Evolutionary conservation across 2,329 filamentous ascomycete species (phyloP).

Genomic region (Fusarium coffeatum): DNA sequence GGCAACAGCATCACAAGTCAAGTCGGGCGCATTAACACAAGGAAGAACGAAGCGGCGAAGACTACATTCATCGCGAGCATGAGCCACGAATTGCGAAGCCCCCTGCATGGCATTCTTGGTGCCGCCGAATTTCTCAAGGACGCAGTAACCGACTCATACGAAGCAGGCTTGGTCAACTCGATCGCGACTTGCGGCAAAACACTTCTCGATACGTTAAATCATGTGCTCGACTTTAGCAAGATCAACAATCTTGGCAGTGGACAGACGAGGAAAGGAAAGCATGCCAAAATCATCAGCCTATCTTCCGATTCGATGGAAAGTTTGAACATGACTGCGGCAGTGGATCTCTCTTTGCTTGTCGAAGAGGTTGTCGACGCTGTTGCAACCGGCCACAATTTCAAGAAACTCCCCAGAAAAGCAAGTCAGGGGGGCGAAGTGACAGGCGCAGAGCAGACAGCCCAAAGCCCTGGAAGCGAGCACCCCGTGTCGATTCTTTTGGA

Average conservation of each 20-base stretch:
- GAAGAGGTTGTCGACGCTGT: conserved; percentile 57
- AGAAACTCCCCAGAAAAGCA: conserved; percentile 32
- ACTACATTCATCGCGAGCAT: conserved; percentile 69
- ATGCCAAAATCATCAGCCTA: conserved; percentile 37
- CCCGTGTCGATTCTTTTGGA: conserved; percentile 63
- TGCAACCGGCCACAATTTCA: conserved; percentile 54
- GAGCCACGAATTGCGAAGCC: conserved; percentile 67
- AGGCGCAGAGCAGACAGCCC: neutral
- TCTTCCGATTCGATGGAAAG: conserved; percentile 49
- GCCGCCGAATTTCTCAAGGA: conserved; percentile 63
- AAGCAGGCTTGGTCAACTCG: conserved; percentile 58
- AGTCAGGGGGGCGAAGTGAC: conserved; percentile 13
- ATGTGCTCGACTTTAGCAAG: conserved; percentile 59
- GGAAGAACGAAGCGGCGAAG: conserved; percentile 64
- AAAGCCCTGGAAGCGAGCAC: conserved; percentile 40
- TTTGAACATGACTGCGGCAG: conserved; percentile 47
- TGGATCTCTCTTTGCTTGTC: conserved; percentile 50
- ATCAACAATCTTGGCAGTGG: conserved; percentile 52
- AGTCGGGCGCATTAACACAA: conserved; percentile 64
- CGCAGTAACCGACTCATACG: conserved; percentile 52
- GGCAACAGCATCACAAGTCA: conserved; percentile 60
- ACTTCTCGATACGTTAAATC: conserved; percentile 62
- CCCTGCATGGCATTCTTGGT: conserved; percentile 67
- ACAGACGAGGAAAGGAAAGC: conserved; percentile 37
- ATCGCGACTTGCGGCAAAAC: conserved; percentile 61